Base-by-base conservation (phyloP, 2,329 filamentous ascomycete species). In the Meredithiella fracta region DNA sequence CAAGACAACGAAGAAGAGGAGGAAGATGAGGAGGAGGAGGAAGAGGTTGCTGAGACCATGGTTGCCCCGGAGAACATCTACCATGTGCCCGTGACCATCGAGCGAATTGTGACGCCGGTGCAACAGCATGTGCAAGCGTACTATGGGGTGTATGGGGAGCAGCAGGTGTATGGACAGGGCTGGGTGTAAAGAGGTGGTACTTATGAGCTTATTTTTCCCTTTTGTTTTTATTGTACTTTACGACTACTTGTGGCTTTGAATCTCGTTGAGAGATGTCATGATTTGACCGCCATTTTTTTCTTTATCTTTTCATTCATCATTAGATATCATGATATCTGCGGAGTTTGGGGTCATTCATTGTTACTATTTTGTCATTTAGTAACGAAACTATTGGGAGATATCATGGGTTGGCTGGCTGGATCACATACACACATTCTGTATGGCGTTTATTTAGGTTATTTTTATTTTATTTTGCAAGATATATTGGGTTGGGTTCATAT, bases 1-100 rank as follows among this genome's bases (percentile, higher is more conserved):
- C 74, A 77, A 3, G 79, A 82, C 20, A 78, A 79, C 1, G 79
- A 78, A 15, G 73, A 73, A 0, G 70, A 74, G 0, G 72, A 73
- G 0, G 70, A 74, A 0, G 72, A 73, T 1, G 68, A 72, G 0
- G 67, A 64, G 1, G 66, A 67, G 0, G 71, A 71, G 3, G 65
- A 67, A 31, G 67, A 71, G 15, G 64, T 64, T 31, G 63, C 65
- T 60, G 65, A 66, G 60, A 49, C 29, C 47, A 58, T 37, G 47
- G 15, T 47, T 20, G 40, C 40, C 11, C 5, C 29, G 5, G 29
- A 34, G 5, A 34, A 34, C 29, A 34, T 34, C 29, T 34, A 34
- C 29, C 29, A 34, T 34, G 11, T 34, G 5, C 29, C 29, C 5
- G 29, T 34, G 5, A 34, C 29, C 11, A 34, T 34, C 11, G 29